Conservation (phyloP, 768 basidiomycete species). For the Pleurotus giganteus region DNA sequence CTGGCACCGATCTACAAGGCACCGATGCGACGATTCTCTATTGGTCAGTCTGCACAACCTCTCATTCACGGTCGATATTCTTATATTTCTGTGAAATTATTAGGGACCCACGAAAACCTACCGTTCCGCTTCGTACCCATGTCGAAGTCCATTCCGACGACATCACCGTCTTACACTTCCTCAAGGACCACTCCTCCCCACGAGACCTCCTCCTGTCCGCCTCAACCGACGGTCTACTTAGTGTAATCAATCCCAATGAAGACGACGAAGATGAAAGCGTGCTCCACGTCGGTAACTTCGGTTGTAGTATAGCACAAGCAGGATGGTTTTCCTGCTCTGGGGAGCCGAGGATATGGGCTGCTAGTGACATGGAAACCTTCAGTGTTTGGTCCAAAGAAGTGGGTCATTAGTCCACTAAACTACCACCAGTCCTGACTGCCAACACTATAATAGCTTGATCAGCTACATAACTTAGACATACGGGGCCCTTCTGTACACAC, state of each 20-base stretch:
- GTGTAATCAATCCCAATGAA: conserved; percentile 68
- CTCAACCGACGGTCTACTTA: conserved; percentile 82
- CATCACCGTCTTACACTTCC: conserved; percentile 73
- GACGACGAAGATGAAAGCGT: conserved; percentile 87
- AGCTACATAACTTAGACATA: conserved; percentile 55
- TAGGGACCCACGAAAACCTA: conserved; percentile 86
- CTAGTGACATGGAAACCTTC: conserved; percentile 95
- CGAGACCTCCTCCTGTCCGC: conserved; percentile 62
- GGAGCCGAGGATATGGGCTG: conserved; percentile 64
- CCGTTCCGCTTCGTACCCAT: conserved; percentile 69
- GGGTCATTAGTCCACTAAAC: conserved; percentile 12
- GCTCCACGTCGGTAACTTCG: conserved; percentile 81
- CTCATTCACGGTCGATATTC: background rate
- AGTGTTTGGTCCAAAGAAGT: conserved; percentile 81
- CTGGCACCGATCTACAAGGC: conserved; percentile 77
- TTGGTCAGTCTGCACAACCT: conserved; percentile 52
- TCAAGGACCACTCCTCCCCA: conserved; percentile 26
- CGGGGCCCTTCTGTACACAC: conserved; percentile 62
- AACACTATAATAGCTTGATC: conserved; percentile 50
- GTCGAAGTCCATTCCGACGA: conserved; percentile 92
- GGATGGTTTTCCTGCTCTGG: conserved; percentile 53
- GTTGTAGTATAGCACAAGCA: conserved; percentile 74
- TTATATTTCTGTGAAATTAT: background rate
- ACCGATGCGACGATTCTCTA: conserved; percentile 84
- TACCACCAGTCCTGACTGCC: background rate